Evolutionary conservation across 2,329 filamentous ascomycete species (phyloP).

Genomic region (Graphiopsis chlorocephala): DNA sequence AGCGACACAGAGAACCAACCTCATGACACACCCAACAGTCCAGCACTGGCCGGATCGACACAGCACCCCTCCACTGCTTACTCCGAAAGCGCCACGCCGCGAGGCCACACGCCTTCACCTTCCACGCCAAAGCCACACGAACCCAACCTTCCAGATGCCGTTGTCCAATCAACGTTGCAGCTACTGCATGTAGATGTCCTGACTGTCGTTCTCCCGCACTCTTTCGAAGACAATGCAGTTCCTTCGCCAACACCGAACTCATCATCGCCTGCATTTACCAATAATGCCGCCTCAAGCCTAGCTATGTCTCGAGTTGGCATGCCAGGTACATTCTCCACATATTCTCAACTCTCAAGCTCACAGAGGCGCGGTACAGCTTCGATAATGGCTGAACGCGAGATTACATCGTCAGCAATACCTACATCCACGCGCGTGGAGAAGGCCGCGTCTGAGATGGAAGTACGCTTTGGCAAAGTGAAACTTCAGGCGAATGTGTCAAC

Average conservation of each 20-base stretch:
- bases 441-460: slow-evolving; percentile 13
- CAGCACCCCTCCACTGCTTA: neutral
- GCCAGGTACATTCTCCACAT: slow-evolving; percentile 49
- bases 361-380: slow-evolving; percentile 24
- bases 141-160: no score
- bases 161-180: neutral
- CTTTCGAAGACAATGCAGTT: neutral
- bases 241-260: neutral
- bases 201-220: neutral
- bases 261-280: neutral
- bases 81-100: slow-evolving; percentile 29
- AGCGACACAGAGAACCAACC: neutral
- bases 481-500: slow-evolving; percentile 23
- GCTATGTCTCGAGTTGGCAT: slow-evolving; percentile 27
- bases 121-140: neutral
- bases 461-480: slow-evolving; percentile 20
- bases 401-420: neutral
- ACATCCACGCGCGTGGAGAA: neutral
- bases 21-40: neutral
- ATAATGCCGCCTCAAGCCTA: neutral
- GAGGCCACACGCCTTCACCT: slow-evolving; percentile 16
- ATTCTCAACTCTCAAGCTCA: slow-evolving; percentile 43
- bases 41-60: neutral
- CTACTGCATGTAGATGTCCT: neutral
- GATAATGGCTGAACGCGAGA: neutral